These are phyloP conservation scores for Suillus spraguei DNA, from an alignment of 768 basidiomycete species.

Conservation along the genomic window DNA sequence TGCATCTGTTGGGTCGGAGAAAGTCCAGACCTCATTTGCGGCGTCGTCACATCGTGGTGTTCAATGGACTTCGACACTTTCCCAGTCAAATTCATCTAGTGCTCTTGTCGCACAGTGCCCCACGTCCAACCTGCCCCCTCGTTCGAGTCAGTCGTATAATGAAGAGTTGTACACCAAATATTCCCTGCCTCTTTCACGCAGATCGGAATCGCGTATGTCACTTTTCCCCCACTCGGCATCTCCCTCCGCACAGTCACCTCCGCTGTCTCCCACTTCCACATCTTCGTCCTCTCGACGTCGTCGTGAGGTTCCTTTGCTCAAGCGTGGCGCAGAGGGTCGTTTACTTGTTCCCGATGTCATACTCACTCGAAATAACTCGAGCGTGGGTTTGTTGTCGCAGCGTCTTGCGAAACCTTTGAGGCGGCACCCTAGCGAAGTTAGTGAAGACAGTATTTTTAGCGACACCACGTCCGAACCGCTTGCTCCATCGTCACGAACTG, in stretches of 20 bases:
- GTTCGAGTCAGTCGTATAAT: constrained; percentile 34
- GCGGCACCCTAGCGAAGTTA: constrained; percentile 42
- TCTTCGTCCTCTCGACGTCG: constrained; percentile 35
- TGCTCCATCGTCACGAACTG: constrained; percentile 38
- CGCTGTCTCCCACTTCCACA: constrained; percentile 37
- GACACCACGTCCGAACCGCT: constrained; percentile 26
- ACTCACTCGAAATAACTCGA: constrained; percentile 35
- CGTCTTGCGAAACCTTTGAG: constrained; percentile 41
- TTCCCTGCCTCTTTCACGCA: constrained; percentile 56
- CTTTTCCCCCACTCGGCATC: constrained; percentile 37
- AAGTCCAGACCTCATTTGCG: constrained; percentile 47
- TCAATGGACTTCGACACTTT: constrained; percentile 44
- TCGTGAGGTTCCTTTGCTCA: constrained; percentile 58
- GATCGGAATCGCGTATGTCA: constrained; percentile 52
- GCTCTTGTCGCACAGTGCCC: constrained; percentile 29
- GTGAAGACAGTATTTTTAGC: constrained; percentile 36
- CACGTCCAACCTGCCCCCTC: constrained; percentile 25
- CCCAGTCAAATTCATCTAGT: constrained; percentile 23
- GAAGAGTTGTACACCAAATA: constrained; percentile 59
- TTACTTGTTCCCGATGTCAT: constrained; percentile 55
- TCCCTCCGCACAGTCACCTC: constrained; percentile 39
- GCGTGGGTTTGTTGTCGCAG: constrained; percentile 31
- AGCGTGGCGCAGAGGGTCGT: constrained; percentile 63
- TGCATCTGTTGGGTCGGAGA: constrained; percentile 32
- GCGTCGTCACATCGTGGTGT: constrained; percentile 56